Percentiles rank a stretch among this genome's conserved stretches.
phyloP scores from a whole-genome alignment of 805 yeast genomes.

The Candida oleophila region DNA sequence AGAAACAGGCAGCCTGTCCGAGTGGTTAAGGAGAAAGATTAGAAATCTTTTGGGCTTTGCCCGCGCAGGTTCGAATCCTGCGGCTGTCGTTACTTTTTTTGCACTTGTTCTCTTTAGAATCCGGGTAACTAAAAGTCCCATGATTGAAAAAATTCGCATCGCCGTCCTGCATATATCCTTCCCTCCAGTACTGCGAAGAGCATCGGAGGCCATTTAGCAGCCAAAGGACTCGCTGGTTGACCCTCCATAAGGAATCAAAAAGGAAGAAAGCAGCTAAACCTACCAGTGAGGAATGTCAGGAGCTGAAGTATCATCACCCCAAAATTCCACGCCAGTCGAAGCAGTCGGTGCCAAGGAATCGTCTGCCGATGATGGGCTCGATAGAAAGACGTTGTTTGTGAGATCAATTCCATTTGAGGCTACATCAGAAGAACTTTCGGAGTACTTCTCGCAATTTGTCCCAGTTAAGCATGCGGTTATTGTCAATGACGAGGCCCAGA shows the following conservation, averaged over 20 bases:
- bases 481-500: conserved; percentile 72
- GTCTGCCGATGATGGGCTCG: conserved; percentile 36
- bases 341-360: neutral
- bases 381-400: conserved; percentile 74
- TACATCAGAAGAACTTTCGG: conserved; percentile 76
- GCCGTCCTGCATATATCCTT: conserved; percentile 3
- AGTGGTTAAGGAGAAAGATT: conserved; percentile 42
- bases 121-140: too few relatives aligned
- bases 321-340: neutral
- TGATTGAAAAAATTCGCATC: neutral
- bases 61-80: conserved; percentile 68
- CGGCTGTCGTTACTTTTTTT: conserved; percentile 49
- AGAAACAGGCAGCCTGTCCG: conserved; percentile 23
- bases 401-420: conserved; percentile 81
- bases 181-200: conserved; percentile 4
- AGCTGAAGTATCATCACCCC: neutral
- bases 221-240: too few relatives aligned
- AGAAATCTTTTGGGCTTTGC: conserved; percentile 55
- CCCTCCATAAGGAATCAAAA: too few relatives aligned
- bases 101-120: neutral
- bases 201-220: too few relatives aligned
- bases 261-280: neutral
- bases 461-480: conserved; percentile 95
- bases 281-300: neutral
- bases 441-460: conserved; percentile 85